phyloP scores from a whole-genome alignment of 2,329 filamentous ascomycete genomes.

The Nemania diffusa region DNA sequence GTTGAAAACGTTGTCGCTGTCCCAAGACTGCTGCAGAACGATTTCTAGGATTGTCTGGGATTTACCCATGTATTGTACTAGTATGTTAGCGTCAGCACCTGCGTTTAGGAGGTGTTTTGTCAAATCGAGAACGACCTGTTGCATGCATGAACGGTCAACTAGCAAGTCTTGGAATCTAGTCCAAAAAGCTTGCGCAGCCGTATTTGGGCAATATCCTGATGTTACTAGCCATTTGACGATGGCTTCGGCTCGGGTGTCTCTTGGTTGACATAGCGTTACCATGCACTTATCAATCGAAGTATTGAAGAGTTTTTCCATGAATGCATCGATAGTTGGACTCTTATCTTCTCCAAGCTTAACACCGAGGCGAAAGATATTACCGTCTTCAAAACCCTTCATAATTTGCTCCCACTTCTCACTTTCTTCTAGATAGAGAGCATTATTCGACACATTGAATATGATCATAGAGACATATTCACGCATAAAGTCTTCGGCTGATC shows the following conservation, averaged over 20 bases:
- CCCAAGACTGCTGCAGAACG: background rate
- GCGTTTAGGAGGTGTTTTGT: slow-evolving; percentile 16
- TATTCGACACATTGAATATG: slow-evolving; percentile 21
- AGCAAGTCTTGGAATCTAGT: background rate
- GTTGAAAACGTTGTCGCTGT: background rate
- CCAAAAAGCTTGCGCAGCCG: slow-evolving; percentile 9
- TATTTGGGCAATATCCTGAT: slow-evolving; percentile 20
- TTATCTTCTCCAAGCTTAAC: background rate
- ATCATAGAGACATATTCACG: slow-evolving; percentile 8
- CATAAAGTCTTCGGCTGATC: slow-evolving; percentile 1
- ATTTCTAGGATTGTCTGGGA: slow-evolving; percentile 15
- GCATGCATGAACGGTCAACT: background rate
- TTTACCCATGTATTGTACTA: background rate
- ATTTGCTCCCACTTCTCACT: slow-evolving; percentile 1
- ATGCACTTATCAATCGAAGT: background rate
- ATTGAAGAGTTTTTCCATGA: slow-evolving; percentile 18
- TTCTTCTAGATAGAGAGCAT: background rate
- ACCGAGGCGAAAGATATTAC: background rate
- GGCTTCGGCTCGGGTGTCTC: background rate
- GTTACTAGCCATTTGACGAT: slow-evolving; percentile 19
- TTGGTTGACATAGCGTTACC: too few relatives aligned
- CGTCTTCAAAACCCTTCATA: slow-evolving; percentile 5
- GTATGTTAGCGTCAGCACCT: slow-evolving; percentile 18
- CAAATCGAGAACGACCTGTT: background rate
- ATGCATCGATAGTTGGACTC: slow-evolving; percentile 15